A percentile compares a stretch with the other conserved stretches of the same genome.
phyloP scores from a whole-genome alignment of 176 grass and related monocot species.

The Lolium rigidum region DNA sequence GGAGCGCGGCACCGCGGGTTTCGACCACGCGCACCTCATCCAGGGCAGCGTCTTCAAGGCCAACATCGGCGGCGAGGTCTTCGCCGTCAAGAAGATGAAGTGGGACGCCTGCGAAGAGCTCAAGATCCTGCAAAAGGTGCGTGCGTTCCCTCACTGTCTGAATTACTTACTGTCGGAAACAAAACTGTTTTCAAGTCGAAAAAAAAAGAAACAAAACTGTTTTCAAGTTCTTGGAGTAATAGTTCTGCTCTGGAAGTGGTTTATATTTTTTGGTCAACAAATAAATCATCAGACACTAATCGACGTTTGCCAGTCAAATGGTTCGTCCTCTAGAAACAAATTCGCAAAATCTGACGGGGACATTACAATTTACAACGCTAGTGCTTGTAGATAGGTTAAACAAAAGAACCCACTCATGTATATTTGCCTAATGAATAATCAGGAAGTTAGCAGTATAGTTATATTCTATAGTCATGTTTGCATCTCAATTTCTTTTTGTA shows the following conservation, averaged over 20 bases:
- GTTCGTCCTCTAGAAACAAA: not conserved
- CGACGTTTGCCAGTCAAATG: conserved; percentile 9
- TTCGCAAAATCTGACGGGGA: not conserved
- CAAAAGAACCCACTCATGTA: not conserved
- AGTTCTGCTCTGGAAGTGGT: not conserved
- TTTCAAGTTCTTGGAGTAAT: too few species aligned
- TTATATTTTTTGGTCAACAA: not conserved
- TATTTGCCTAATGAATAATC: not conserved
- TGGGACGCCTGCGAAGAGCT: conserved; percentile 98
- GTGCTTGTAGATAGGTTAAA: conserved; percentile 6
- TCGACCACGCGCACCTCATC: conserved; percentile 66
- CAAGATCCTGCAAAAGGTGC: conserved; percentile 97
- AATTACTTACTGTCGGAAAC: conserved; percentile 4
- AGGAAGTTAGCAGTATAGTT: not conserved
- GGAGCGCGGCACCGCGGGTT: conserved; percentile 57
- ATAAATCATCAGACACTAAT: not conserved
- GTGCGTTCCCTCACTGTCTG: conserved; percentile 43
- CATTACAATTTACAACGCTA: not conserved
- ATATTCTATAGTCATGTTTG: conserved; percentile 27
- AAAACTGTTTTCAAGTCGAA: not conserved
- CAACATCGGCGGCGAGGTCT: conserved; percentile 71
- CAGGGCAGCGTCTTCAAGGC: conserved; percentile 92
- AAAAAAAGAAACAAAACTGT: too few species aligned
- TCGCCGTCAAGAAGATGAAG: conserved; percentile 98
- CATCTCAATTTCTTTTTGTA: not conserved